Evolutionary conservation across 1,284 basidiomycete genomes (phyloP), one percentile per base, ranked within the genome.

Genomic region (Phenoliferia sp.): DNA sequence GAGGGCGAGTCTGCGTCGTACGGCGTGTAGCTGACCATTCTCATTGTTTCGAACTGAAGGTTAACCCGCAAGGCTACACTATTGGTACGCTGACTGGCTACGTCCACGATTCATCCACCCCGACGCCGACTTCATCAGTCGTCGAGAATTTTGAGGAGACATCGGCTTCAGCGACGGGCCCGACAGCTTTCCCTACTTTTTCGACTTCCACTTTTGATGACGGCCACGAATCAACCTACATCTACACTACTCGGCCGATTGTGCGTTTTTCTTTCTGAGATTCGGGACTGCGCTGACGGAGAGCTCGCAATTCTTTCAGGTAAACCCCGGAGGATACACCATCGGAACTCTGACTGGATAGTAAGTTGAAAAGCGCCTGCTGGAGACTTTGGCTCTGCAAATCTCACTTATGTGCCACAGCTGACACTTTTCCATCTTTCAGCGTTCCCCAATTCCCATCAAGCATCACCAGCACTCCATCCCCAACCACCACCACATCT

Each of bases 71-170:
- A 1, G 71, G 71, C 0, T 64, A 64, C 50, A 70, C 69, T 2
- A 69, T 73, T 36, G 71, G 69, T 3, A 73, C 71, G 1, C 12
- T 73, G 32, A 70, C 71, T 28, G 69, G 65, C 15, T 72, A 68
- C 58, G 68, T 70, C 17, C 64, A 62, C 59, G 31, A 26, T 60
- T 57, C 59, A 48, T 44, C 28, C 66, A 65, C 35, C 57, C n/a
- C n/a, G n/a, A n/a, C n/a, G n/a, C n/a, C n/a, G n/a, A n/a, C n/a
- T n/a, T n/a, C n/a, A n/a, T n/a, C n/a, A n/a, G n/a, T n/a, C n/a
- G n/a, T n/a, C n/a, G n/a, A n/a, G n/a, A n/a, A n/a, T n/a, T n/a
- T n/a, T n/a, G n/a, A n/a, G n/a, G n/a, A n/a, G n/a, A 56, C 50
- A 67, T 64, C 39, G 39, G 12, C 39, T 12, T 44, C 39, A 22